phyloP scores from a whole-genome alignment of 2,329 filamentous ascomycete species.

The Alternaria gansuensis region DNA sequence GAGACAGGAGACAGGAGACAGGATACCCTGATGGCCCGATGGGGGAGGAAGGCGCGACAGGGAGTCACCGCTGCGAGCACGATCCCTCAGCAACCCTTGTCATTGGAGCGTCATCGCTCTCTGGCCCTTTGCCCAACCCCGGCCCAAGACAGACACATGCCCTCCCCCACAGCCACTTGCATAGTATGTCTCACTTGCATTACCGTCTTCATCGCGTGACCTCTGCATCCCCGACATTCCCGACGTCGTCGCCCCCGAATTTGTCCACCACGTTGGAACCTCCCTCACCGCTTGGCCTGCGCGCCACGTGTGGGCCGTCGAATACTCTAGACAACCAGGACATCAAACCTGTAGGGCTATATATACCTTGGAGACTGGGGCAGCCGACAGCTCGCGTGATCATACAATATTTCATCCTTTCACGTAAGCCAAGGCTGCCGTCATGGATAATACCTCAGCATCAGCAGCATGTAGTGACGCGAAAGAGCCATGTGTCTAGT shows the following conservation, averaged over 20 bases:
- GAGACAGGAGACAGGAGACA: conserved; percentile 23
- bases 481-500: conserved; percentile 1
- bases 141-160: conserved; percentile 10
- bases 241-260: neutral
- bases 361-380: neutral
- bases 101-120: conserved; percentile 37
- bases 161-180: conserved; percentile 12
- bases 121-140: conserved; percentile 3
- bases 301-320: conserved; percentile 9
- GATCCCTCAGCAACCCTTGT: conserved; percentile 30
- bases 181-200: conserved; percentile 2
- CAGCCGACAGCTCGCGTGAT: conserved; percentile 16
- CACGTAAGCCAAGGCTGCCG: neutral
- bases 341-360: neutral
- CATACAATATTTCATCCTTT: conserved; percentile 1
- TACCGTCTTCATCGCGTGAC: conserved; percentile 10
- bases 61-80: conserved; percentile 31
- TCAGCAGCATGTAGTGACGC: conserved; percentile 5
- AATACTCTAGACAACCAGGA: conserved; percentile 2
- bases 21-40: conserved; percentile 35
- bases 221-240: neutral
- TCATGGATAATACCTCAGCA: conserved; percentile 1
- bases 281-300: conserved; percentile 9
- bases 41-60: conserved; percentile 21
- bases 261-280: neutral